Conservation (phyloP, 176 grass and related monocot species). For the Elaeis guineensis region DNA sequence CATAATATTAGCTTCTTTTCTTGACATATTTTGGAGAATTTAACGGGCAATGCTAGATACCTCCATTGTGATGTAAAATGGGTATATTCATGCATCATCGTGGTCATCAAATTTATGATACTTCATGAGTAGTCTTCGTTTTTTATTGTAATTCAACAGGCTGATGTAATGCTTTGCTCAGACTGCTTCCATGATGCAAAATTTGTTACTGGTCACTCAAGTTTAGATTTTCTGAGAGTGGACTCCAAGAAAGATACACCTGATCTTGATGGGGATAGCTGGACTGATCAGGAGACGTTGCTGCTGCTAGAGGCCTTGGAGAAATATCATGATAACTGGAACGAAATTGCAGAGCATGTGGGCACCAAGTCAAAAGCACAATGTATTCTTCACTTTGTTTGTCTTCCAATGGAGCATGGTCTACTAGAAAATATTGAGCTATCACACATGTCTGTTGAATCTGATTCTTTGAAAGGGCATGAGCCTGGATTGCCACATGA, state of each 20-base stretch:
- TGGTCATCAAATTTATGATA: conserved; percentile 6
- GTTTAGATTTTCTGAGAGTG: conserved; percentile 69
- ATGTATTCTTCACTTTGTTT: conserved; percentile 95
- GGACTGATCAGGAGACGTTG: conserved; percentile 85
- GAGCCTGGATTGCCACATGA: conserved; percentile 27
- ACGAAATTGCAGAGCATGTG: conserved; percentile 81
- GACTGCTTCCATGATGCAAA: conserved; percentile 78
- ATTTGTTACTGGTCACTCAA: conserved; percentile 75
- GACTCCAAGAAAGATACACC: conserved; percentile 48
- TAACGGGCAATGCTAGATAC: too few species aligned
- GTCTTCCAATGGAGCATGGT: conserved; percentile 70
- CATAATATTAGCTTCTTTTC: too few species aligned
- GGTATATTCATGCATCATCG: neutral
- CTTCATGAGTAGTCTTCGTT: conserved; percentile 13
- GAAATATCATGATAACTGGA: conserved; percentile 82
- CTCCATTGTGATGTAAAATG: too few species aligned
- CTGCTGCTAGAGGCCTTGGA: conserved; percentile 87
- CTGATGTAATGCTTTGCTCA: conserved; percentile 58
- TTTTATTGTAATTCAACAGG: conserved; percentile 44
- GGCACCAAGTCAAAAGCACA: conserved; percentile 85
- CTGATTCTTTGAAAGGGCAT: conserved; percentile 10
- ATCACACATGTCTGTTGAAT: conserved; percentile 19
- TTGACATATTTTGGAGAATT: too few species aligned
- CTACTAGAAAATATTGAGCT: conserved; percentile 77
- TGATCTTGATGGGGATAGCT: conserved; percentile 55